Base-by-base conservation (phyloP, 441 rosid genomes). In the Brassica hybrid region DNA sequence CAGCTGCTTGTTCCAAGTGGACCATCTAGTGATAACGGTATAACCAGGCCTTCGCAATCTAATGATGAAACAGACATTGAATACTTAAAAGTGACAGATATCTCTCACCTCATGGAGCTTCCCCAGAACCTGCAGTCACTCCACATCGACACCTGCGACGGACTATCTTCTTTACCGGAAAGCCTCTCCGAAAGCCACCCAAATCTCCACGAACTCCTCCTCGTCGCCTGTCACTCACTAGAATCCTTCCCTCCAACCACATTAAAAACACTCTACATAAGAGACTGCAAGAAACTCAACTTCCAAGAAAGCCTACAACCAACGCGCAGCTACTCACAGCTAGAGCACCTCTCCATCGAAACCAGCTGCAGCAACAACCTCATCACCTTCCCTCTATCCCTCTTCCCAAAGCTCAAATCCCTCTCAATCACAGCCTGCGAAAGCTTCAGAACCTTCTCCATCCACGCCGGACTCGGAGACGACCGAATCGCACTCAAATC, bases 391-490 rank as follows among this genome's bases (percentile, higher is more conserved):
- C 83, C 85, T 13, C 74, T 83, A 34, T 71, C 77, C 16, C n/a
- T 68, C 38, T 86, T 80, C 57, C 84, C 78, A 0, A 75, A 69
- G 18, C 86, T 87, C 7, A 84, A 58, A 82, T 75, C 57, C 68
- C 80, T 86, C 65, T 25, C 65, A 0, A 68, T 87, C n/a, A 45
- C 64, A 17, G 72, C 62, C 27, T 86, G 86, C 67, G 56, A 74
- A 65, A 78, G 83, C 69, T 86, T 85, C 66, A 76, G 65, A 57
- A 52, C 79, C 2, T 81, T 89, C 71, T 77, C 79, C 0, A 67
- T 78, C 36, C 56, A 41, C 25, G 74, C 50, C 27, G 83, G 83
- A 21, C 73, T 75, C 21, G 83, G 76, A 45, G 77, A 83, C 68
- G 83, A 77, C 19, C 75, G 60, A 17, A 36, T 80, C n/a, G 50